Conservation (phyloP, 2,329 filamentous ascomycete species). For the Cladosporium velox region DNA sequence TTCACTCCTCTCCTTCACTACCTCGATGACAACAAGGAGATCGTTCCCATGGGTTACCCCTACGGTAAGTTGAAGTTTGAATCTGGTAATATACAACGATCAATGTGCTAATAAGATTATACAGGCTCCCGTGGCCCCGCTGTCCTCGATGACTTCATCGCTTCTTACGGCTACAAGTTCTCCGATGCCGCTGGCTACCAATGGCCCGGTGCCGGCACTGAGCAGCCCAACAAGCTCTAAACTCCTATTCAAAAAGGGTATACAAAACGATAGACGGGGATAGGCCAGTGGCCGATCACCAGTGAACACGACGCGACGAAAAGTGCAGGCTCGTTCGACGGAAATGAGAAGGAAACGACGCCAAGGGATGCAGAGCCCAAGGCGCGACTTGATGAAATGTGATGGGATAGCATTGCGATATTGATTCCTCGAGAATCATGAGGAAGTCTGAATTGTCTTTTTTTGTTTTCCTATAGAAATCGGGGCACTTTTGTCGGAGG, state of each 20-base stretch:
- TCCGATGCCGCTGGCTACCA: constrained; percentile 93
- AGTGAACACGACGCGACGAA: constrained; percentile 19
- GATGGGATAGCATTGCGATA: constrained; percentile 16
- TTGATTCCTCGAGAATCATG: constrained; percentile 13
- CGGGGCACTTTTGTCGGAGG: constrained; percentile 14
- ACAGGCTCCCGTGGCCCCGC: constrained; percentile 92
- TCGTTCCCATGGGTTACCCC: constrained; percentile 98
- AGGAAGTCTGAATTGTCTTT: constrained; percentile 13
- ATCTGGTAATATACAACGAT: neutral
- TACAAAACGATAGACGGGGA: constrained; percentile 16
- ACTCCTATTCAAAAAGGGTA: neutral
- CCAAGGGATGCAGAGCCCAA: neutral
- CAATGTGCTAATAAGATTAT: constrained; percentile 24
- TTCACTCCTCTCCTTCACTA: constrained; percentile 98
- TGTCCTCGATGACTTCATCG: constrained; percentile 96
- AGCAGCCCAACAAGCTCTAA: constrained; percentile 78
- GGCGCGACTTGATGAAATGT: constrained; percentile 7
- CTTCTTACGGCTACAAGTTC: constrained; percentile 98
- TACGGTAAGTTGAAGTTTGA: constrained; percentile 71
- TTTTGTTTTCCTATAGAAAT: constrained; percentile 16
- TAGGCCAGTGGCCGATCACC: constrained; percentile 4
- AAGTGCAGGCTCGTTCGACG: constrained; percentile 18
- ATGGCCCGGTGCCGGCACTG: constrained; percentile 73
- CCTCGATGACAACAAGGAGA: constrained; percentile 98
- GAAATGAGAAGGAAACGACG: constrained; percentile 1